phyloP scores from a whole-genome alignment of 345 rosid species.

The Syzygium aromaticum region DNA sequence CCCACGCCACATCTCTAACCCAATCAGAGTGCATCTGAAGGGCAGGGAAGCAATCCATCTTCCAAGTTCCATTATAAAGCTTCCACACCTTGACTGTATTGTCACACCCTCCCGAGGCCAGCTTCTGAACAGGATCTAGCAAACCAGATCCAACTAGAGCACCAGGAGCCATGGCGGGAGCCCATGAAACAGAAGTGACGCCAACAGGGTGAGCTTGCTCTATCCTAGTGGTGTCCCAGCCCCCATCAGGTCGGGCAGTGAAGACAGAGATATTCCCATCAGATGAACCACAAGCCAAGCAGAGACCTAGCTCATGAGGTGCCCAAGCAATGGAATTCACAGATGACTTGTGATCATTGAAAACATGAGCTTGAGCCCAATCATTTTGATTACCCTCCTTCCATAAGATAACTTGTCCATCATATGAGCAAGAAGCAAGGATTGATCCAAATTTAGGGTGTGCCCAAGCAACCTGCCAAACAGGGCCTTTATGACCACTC shows the following conservation, averaged over 20 bases:
- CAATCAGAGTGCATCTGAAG: conserved; percentile 53
- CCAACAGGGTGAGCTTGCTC: conserved; percentile 66
- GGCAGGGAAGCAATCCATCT: conserved; percentile 54
- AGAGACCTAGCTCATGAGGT: conserved; percentile 62
- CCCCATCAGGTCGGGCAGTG: conserved; percentile 43
- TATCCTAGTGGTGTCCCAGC: conserved; percentile 52
- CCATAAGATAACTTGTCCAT: conserved; percentile 60
- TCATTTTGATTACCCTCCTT: conserved; percentile 54
- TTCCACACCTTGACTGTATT: conserved; percentile 58
- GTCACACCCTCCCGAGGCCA: conserved; percentile 58
- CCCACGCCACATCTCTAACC: conserved; percentile 73
- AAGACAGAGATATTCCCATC: conserved; percentile 59
- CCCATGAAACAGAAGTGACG: conserved; percentile 62
- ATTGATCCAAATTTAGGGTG: conserved; percentile 55
- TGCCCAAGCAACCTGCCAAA: conserved; percentile 64
- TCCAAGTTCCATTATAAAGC: conserved; percentile 43
- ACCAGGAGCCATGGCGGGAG: conserved; percentile 52
- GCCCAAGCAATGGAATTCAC: conserved; percentile 66
- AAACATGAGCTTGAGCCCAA: conserved; percentile 51
- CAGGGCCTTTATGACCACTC: conserved; percentile 54
- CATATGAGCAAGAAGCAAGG: conserved; percentile 61
- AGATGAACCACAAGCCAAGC: conserved; percentile 61
- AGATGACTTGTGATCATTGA: conserved; percentile 48
- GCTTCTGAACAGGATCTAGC: conserved; percentile 43
- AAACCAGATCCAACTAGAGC: conserved; percentile 41